A percentile compares a stretch with the other conserved stretches of the same genome.
These are phyloP conservation scores for Elsinoe necatrix DNA, from an alignment of 2,329 filamentous ascomycete genomes.

Conservation along the genomic window DNA sequence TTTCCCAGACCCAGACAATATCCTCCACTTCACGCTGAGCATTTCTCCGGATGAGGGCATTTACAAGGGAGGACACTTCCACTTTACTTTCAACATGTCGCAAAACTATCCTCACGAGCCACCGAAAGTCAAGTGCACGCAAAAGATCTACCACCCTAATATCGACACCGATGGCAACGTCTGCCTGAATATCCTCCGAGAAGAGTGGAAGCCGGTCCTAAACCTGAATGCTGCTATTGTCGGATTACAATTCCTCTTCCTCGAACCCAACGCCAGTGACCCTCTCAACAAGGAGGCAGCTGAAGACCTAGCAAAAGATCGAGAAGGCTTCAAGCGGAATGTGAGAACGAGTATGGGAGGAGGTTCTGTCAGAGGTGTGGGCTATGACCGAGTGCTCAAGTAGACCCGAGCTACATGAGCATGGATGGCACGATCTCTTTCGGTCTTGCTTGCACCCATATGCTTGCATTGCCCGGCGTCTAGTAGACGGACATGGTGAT, in stretches of 20 bases:
- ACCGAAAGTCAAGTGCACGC: constrained; percentile 90
- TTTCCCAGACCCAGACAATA: constrained; percentile 76
- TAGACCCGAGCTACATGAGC: constrained; percentile 28
- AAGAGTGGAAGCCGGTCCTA: constrained; percentile 98
- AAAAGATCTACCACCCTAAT: constrained; percentile 99
- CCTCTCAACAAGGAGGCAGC: constrained; percentile 98
- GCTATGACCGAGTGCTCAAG: constrained; percentile 72
- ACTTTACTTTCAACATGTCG: constrained; percentile 85
- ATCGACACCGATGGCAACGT: constrained; percentile 97
- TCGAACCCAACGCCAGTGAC: constrained; percentile 93
- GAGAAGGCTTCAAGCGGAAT: constrained; percentile 86
- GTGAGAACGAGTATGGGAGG: constrained; percentile 78
- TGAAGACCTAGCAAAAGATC: constrained; percentile 76
- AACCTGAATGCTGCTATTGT: constrained; percentile 96
- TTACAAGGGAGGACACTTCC: constrained; percentile 83
- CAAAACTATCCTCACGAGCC: constrained; percentile 96
- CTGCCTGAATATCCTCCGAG: constrained; percentile 90
- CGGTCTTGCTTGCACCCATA: background rate
- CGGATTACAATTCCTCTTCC: constrained; percentile 89
- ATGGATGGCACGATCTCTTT: constrained; percentile 21
- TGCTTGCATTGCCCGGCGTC: constrained; percentile 5
- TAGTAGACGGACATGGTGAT: background rate
- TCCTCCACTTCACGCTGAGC: constrained; percentile 72
- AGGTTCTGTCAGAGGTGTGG: constrained; percentile 61
- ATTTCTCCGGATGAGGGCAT: constrained; percentile 79